Conservation (phyloP, 1,284 basidiomycete genomes). For the Vanrija sp. region DNA sequence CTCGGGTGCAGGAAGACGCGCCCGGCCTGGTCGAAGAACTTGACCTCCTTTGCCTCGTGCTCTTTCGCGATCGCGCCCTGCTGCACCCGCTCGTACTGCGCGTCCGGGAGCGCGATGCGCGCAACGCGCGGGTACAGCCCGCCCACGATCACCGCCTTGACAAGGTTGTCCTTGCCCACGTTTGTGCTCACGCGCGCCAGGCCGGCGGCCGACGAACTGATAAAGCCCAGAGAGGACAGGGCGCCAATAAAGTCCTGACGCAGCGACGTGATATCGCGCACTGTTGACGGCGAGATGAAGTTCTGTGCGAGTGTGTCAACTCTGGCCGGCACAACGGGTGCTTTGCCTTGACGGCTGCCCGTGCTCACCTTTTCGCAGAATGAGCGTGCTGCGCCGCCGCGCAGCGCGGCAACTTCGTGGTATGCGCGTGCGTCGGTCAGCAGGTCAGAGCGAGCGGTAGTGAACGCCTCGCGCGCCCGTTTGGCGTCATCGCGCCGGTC, state of each 20-base stretch:
- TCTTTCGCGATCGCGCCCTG: slow-evolving; percentile 76
- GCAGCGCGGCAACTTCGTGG: slow-evolving; percentile 60
- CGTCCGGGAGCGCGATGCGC: slow-evolving; percentile 67
- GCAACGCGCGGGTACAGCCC: slow-evolving; percentile 77
- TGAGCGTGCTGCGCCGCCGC: slow-evolving; percentile 22
- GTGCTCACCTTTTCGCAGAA: slow-evolving; percentile 71
- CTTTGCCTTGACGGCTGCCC: neutral
- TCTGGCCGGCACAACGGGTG: no score
- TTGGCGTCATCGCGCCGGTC: slow-evolving; percentile 72
- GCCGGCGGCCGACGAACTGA: slow-evolving; percentile 50
- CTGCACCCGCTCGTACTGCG: slow-evolving; percentile 76
- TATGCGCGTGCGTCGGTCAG: slow-evolving; percentile 78
- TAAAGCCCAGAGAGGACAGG: slow-evolving; percentile 70
- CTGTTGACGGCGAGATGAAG: slow-evolving; percentile 70
- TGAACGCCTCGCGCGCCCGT: slow-evolving; percentile 67
- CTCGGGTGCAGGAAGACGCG: slow-evolving; percentile 63
- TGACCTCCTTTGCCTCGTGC: slow-evolving; percentile 74
- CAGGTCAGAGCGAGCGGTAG: slow-evolving; percentile 74
- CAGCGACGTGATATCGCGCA: slow-evolving; percentile 78
- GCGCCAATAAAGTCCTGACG: slow-evolving; percentile 73
- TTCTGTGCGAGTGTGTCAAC: slow-evolving; percentile 55
- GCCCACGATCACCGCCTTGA: slow-evolving; percentile 76
- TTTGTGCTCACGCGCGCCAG: slow-evolving; percentile 55
- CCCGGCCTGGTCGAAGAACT: slow-evolving; percentile 61
- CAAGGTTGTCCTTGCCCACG: slow-evolving; percentile 62